Percentiles rank a stretch among this genome's conserved stretches.
Conservation (phyloP, 192 early-diverging fungal genomes). For the Backusella liffmaniae region DNA sequence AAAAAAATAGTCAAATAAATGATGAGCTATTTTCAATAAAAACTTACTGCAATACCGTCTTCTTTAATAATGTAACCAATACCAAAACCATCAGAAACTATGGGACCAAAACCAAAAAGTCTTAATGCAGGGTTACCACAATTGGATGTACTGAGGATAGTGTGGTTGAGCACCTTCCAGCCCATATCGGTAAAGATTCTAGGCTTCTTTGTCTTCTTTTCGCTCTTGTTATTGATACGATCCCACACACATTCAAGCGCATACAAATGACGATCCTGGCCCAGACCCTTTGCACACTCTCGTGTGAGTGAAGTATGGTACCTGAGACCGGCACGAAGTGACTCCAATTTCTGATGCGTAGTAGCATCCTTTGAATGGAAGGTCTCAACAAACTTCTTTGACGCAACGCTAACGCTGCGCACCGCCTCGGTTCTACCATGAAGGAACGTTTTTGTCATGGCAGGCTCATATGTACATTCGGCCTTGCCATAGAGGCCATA, state of each 20-base stretch:
- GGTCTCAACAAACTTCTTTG: conserved; percentile 57
- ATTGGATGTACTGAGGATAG: conserved; percentile 71
- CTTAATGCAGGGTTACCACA: conserved; percentile 65
- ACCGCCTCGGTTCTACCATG: conserved; percentile 84
- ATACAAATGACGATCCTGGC: conserved; percentile 87
- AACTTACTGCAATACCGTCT: conserved; percentile 47
- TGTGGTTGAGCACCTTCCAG: conserved; percentile 50
- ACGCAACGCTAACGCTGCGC: conserved; percentile 65
- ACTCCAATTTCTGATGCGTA: conserved; percentile 36
- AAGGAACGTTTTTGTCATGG: conserved; percentile 63
- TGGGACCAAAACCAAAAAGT: conserved; percentile 79
- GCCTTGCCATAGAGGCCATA: conserved; percentile 70
- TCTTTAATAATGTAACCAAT: conserved; percentile 75
- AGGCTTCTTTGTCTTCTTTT: conserved; percentile 23
- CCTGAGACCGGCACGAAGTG: conserved; percentile 56
- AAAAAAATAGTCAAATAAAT: neutral
- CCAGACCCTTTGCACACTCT: conserved; percentile 68
- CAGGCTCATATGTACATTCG: conserved; percentile 79
- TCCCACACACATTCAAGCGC: conserved; percentile 67
- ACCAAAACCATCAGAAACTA: conserved; percentile 77
- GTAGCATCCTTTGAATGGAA: conserved; percentile 58
- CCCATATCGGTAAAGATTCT: conserved; percentile 42
- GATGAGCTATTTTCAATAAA: neutral
- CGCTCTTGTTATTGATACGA: conserved; percentile 12
- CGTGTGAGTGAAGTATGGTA: conserved; percentile 63